phyloP scores from a whole-genome alignment of 2,329 filamentous ascomycete genomes.

The Escovopsis sp. region DNA sequence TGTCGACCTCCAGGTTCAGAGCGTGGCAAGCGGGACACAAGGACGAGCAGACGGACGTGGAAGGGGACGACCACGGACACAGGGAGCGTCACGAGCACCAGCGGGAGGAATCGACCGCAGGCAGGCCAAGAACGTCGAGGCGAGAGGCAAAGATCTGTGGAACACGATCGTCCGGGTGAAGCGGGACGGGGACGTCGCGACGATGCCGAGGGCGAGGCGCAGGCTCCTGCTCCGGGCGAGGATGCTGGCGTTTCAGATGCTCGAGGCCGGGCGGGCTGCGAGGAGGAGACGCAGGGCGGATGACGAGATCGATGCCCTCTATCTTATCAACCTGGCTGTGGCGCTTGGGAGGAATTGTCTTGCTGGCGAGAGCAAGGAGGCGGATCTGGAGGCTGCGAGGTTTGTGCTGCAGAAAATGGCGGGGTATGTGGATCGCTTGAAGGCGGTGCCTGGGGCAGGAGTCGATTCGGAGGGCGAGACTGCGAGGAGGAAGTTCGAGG shows the following conservation, averaged over 20 bases:
- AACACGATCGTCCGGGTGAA: constrained; percentile 44
- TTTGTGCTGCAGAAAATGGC: constrained; percentile 50
- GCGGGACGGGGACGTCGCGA: constrained; percentile 10
- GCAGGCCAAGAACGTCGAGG: constrained; percentile 32
- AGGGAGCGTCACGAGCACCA: neutral
- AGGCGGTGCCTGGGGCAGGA: neutral
- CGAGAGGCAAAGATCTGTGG: constrained; percentile 45
- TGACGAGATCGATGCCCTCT: constrained; percentile 26
- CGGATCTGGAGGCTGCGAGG: constrained; percentile 40
- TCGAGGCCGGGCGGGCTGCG: constrained; percentile 39
- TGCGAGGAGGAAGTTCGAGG: constrained; percentile 24
- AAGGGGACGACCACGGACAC: constrained; percentile 4
- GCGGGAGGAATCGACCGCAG: too few relatives aligned
- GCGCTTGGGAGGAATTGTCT: constrained; percentile 40
- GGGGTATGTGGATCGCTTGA: constrained; percentile 26
- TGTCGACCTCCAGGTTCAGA: too few relatives aligned
- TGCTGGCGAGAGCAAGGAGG: constrained; percentile 27
- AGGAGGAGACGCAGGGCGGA: constrained; percentile 11
- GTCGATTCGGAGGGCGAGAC: neutral
- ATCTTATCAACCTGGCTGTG: constrained; percentile 51
- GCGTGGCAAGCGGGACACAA: too few relatives aligned
- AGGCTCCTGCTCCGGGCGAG: constrained; percentile 25
- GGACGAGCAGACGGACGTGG: too few relatives aligned
- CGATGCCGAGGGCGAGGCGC: constrained; percentile 8
- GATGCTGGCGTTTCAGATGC: constrained; percentile 49